Evolutionary conservation across 371 early-diverging fungal genomes (phyloP), one percentile per base, ranked within the genome.

Genomic region (Rhizomucor pusillus): DNA sequence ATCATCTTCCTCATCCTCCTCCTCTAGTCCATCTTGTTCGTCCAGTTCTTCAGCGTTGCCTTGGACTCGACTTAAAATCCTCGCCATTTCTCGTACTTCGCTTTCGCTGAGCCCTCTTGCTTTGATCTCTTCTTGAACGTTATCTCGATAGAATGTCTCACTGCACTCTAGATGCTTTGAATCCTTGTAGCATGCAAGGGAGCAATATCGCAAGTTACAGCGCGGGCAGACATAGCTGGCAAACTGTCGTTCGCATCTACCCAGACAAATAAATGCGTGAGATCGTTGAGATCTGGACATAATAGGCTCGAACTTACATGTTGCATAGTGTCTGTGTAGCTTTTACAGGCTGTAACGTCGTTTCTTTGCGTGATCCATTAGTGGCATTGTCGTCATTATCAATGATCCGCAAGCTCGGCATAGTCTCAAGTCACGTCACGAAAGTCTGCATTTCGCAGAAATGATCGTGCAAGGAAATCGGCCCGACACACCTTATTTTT

Each of bases 121-220:
- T 34, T 80, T 62, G 5, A 89, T 77, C 43, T 87, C 88, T n/a
- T 66, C 73, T 33, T 77, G 68, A 7, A 89, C 68, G 24, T 71
- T 81, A 2, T 81, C 74, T 48, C 72, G 78, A 57, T 87, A 87
- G 48, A 89, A 89, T 0, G 79, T 70, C 54, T 89, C 88, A 11
- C 87, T 86, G 59, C 89, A 89, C 16, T 66, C 62, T 10, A 70
- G 68, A 54, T 77, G 75, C n/a, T 64, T 43, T 12, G 56, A 22
- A 53, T 83, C 73, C 58, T 85, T 85, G 60, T 87, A 89, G 47
- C 89, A 89, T 2, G 67, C 45, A 10, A 89, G 45, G 4, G 85
- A 85, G 56, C 89, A 89, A 45, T 89, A 89, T 24, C 74, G 60
- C 18, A 87, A 66, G 59, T 89, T 84, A 50, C 89, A 89, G 41